phyloP scores from a whole-genome alignment of 805 yeast genomes.

The Hanseniaspora lindneri region DNA sequence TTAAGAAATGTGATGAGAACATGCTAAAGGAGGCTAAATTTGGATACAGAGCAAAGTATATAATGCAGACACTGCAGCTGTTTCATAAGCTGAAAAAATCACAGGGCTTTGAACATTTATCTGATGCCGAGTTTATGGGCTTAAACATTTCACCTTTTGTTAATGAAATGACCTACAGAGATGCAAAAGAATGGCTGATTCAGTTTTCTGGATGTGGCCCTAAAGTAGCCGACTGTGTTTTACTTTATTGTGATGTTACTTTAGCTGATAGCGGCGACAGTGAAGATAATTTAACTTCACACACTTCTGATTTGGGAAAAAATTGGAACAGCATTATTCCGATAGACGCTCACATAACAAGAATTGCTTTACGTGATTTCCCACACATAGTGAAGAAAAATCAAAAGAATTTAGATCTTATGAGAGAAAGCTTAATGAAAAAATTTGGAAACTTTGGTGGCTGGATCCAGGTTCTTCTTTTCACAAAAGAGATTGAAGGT shows the following conservation, averaged over 20 bases:
- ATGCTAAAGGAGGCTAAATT: conserved; percentile 46
- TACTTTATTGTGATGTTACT: conserved; percentile 66
- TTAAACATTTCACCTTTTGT: conserved; percentile 29
- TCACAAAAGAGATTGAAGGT: conserved; percentile 67
- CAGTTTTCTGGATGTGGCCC: conserved; percentile 86
- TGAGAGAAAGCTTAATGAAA: conserved; percentile 46
- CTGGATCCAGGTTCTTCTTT: conserved; percentile 95
- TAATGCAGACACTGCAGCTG: conserved; percentile 59
- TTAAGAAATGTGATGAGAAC: conserved; percentile 32
- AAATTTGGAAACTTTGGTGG: conserved; percentile 91
- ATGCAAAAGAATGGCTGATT: conserved; percentile 34
- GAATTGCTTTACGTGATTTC: conserved; percentile 76
- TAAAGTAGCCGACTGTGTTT: conserved; percentile 93
- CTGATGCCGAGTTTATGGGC: conserved; percentile 27
- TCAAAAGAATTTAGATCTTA: conserved; percentile 38
- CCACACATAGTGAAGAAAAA: conserved; percentile 24
- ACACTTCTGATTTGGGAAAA: background rate
- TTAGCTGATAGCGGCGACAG: conserved; percentile 31
- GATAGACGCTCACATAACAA: conserved; percentile 88
- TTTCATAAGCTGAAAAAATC: conserved; percentile 31
- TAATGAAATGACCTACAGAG: conserved; percentile 6
- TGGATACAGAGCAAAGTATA: conserved; percentile 87
- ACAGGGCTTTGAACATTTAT: conserved; percentile 1
- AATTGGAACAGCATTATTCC: conserved; percentile 66
- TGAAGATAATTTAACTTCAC: conserved; percentile 5